Conservation (phyloP, 306 rosid genomes). For the Gleditsia sinensis region DNA sequence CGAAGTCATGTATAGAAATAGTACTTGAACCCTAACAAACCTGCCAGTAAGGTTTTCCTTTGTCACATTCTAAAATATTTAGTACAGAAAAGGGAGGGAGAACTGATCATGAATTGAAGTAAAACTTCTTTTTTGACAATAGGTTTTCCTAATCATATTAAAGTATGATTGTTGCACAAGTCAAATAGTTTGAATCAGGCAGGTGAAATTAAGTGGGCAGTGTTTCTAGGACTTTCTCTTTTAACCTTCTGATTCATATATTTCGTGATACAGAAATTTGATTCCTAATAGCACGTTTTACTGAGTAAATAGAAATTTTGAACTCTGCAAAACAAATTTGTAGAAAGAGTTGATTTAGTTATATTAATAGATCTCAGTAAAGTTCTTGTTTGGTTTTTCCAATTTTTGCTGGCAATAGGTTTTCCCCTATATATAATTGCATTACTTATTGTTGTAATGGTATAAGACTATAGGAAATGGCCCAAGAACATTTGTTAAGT, state of each 20-base stretch:
- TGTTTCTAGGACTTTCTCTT: neutral
- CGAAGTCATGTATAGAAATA: too few species aligned
- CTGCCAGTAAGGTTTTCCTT: too few species aligned
- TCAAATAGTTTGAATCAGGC: too few species aligned
- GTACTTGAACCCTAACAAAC: too few species aligned
- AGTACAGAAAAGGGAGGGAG: too few species aligned
- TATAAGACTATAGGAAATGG: neutral
- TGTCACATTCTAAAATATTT: too few species aligned
- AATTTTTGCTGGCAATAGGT: neutral
- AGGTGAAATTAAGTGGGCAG: too few species aligned
- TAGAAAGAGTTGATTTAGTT: neutral
- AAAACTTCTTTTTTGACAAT: too few species aligned
- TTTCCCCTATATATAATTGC: neutral
- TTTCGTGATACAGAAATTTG: neutral
- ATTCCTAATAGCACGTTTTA: neutral
- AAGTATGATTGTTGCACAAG: too few species aligned
- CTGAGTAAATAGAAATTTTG: neutral
- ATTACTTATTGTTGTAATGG: neutral
- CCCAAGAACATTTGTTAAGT: neutral
- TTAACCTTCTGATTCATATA: neutral
- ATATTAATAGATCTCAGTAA: neutral
- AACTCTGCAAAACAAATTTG: neutral
- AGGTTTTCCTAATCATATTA: too few species aligned
- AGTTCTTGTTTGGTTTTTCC: neutral
- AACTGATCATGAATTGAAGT: too few species aligned